Conservation (phyloP, 176 grass and related monocot genomes). For the Oryza australiensis region DNA sequence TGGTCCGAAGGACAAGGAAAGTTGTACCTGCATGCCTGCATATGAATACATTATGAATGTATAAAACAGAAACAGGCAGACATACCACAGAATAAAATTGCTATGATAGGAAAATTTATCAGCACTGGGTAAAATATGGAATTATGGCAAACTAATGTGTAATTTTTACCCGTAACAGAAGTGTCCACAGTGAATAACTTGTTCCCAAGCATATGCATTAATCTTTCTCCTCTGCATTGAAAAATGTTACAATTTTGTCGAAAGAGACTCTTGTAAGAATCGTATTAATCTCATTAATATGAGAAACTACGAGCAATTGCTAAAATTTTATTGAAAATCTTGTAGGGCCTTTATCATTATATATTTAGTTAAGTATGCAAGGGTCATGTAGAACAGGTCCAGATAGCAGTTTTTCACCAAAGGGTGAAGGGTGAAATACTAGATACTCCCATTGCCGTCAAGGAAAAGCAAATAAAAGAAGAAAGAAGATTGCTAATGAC, state of each 20-base stretch:
- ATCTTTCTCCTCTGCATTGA: neutral
- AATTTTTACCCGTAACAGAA: neutral
- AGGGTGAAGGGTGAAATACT: slow-evolving; percentile 30
- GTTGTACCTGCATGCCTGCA: slow-evolving; percentile 26
- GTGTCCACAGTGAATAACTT: neutral
- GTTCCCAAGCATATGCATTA: neutral
- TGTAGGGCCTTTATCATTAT: neutral
- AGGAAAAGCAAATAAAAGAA: slow-evolving; percentile 45
- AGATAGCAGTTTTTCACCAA: slow-evolving; percentile 17
- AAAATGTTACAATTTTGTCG: neutral
- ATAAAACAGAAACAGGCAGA: slow-evolving; percentile 2
- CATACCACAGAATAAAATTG: neutral
- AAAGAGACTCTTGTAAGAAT: neutral
- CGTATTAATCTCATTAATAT: neutral
- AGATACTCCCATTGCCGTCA: slow-evolving; percentile 36
- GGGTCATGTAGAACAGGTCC: slow-evolving; percentile 13
- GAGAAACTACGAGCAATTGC: neutral
- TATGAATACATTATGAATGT: slow-evolving; percentile 14
- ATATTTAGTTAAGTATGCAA: neutral
- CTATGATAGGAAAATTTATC: neutral
- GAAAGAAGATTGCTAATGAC: slow-evolving; percentile 41
- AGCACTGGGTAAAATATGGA: neutral
- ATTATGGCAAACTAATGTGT: neutral
- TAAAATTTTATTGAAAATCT: neutral
- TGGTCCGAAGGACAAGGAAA: neutral